Evolutionary conservation across 2,329 filamentous ascomycete genomes (phyloP), one percentile per base, ranked within the genome.

Genomic region (Colletotrichum coccodes): DNA sequence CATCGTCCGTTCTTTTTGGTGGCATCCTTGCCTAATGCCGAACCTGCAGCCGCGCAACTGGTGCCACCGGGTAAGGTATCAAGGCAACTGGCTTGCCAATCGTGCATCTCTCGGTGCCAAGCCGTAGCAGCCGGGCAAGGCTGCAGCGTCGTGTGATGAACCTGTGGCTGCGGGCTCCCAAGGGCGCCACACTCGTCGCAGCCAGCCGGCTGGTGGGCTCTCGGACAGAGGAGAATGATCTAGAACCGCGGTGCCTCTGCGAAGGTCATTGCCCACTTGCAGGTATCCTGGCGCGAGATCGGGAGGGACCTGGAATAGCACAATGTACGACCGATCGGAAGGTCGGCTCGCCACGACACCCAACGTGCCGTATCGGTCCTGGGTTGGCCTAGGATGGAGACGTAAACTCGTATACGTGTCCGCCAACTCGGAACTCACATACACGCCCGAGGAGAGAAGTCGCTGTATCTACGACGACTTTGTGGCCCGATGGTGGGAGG

Each of bases 71-170:
- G 52, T 64, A 59, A 54, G 64, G 53, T 64, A 64, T 64, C 26
- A 23, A 36, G 30, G 60, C 36, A 53, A 40, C 30, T 53, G 30
- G 32, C 36, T 34, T 67, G 64, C 42, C 21, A 63, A 50, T 40
- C 64, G 36, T 44, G 59, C 58, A 62, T 46, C 23, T 58, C 46
- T 58, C n/a, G 50, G 40, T 66, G 64, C 64, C 64, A 68, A 68
- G 64, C 53, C 38, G 60, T 53, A 53, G 50, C 52, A 58, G 32
- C 53, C 60, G 52, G 52, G 21, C 60, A 68, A 46, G 64, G 64
- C 64, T 68, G 64, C 60, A 68, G 60, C 34, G 49, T 53, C 38
- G 60, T 68, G 34, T 58, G 52, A 38, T 68, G 60, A 53, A 28
- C 42, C 60, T 58, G 60, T 36, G 42, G 52, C 18, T 59, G 52